Evolutionary conservation across 306 rosid species (phyloP).

Genomic region (Sechiopsis laciniata): DNA sequence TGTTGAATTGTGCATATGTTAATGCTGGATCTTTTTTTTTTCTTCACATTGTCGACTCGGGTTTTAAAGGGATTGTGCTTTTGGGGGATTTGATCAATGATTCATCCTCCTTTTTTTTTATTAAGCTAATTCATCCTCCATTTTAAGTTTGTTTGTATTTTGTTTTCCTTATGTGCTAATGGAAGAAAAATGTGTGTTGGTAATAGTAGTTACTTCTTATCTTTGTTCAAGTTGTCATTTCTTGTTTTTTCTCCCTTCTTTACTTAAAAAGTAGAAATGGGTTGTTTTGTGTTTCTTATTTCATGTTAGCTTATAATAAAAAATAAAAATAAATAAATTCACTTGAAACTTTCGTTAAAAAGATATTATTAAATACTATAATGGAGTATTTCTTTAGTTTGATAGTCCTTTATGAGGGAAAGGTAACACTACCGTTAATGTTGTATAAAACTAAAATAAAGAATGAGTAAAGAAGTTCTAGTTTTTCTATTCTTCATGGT

Average conservation of each 20-base stretch:
- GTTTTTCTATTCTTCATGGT: no score
- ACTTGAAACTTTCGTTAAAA: no score
- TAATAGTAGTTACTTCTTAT: background rate
- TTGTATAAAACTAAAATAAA: no score
- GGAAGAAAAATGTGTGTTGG: constrained; percentile 8
- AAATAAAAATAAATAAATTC: background rate
- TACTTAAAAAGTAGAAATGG: background rate
- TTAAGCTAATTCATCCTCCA: background rate
- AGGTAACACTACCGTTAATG: no score
- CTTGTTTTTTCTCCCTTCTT: background rate
- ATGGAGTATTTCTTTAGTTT: no score
- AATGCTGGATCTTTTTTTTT: background rate
- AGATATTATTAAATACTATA: no score
- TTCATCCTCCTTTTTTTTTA: background rate
- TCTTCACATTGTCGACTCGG: background rate
- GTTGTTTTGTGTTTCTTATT: background rate
- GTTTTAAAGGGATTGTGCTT: background rate
- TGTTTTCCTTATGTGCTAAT: background rate
- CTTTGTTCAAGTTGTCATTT: background rate
- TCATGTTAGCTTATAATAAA: background rate
- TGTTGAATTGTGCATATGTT: constrained; percentile 15
- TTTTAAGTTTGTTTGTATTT: constrained; percentile 4
- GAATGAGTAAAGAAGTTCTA: no score
- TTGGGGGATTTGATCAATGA: background rate
- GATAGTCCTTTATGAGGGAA: no score